Conservation (phyloP, 108 stramenopile species). For the Cyclotella distinguenda region DNA sequence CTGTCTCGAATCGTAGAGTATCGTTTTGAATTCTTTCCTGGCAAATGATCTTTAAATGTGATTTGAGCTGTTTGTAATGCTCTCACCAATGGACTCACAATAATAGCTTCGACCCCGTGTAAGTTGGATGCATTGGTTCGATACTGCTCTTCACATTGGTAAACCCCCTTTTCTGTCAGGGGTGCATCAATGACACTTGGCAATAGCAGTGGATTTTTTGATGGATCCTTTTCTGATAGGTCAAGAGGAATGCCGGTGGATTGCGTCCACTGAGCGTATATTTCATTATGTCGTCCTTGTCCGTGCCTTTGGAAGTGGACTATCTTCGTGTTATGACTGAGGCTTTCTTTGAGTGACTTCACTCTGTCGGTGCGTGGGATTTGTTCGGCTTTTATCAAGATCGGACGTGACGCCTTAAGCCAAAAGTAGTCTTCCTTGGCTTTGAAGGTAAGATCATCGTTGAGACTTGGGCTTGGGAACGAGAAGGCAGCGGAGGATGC, state of each 20-base stretch:
- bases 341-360: not conserved
- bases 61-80: slow-evolving; percentile 72
- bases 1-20: no score
- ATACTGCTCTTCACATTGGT: slow-evolving; percentile 52
- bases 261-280: slow-evolving; percentile 52
- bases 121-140: slow-evolving; percentile 20
- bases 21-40: not conserved
- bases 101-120: slow-evolving; percentile 55
- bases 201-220: slow-evolving; percentile 64
- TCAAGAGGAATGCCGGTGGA: slow-evolving; percentile 23
- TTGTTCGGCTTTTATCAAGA: slow-evolving; percentile 19
- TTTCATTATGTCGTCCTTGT: slow-evolving; percentile 52
- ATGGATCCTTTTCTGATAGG: slow-evolving; percentile 34
- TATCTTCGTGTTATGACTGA: slow-evolving; percentile 16
- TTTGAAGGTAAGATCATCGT: not conserved
- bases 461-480: not conserved
- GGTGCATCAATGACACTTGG: slow-evolving; percentile 74
- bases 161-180: slow-evolving; percentile 72
- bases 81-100: slow-evolving; percentile 64
- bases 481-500: not conserved
- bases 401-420: slow-evolving; percentile 35
- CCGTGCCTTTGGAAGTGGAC: slow-evolving; percentile 52
- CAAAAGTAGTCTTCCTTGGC: slow-evolving; percentile 9
- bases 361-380: not conserved
- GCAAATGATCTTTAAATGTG: slow-evolving; percentile 61